Base-by-base conservation (phyloP, 306 rosid species). In the Citrullus amarus region DNA sequence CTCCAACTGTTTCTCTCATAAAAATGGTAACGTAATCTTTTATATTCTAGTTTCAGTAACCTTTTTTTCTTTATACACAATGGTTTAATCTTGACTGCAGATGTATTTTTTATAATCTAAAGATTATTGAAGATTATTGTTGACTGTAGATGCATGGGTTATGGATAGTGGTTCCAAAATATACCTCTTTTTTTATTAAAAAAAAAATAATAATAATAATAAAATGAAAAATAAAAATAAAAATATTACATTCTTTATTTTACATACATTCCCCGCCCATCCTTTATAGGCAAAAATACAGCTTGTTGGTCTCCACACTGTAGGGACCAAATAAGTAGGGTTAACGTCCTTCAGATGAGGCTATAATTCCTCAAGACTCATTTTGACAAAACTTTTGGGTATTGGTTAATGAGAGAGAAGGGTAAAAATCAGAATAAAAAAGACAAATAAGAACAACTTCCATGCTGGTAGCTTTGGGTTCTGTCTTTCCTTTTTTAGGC, bases 401-500 rank as follows among this genome's bases (percentile, higher is more conserved):
- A 38, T 36, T 36, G 44, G 46, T 1, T 38, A 38, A 16, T 66
- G 73, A 66, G 50, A 65, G 46, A 3, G 46, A 61, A 5, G 57
- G 57, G 20, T 53, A 22, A 65, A 65, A 34, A 65, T 62, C 5
- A 65, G 46, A 39, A 66, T 8, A 38, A 66, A 9, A 39, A 38
- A 17, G 11, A 36, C n/a, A 6, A 61, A 57, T 3, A 1, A 10
- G 13, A 22, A 25, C 72, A 65, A 65, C 69, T 32, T 62, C 22
- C 76, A 48, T 48, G 58, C 22, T 8, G 58, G 14, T 48, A 46
- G 41, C 58, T 25, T 63, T 22, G 76, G 39, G 2, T 48, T 13
- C 1, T 48, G 76, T 28, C 76, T 71, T 71, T 71, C 76, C 76
- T 25, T 48, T 68, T 69, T 13, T 71, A 71, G 76, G 58, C 41